These are phyloP conservation scores for Flaveria robusta DNA, from an alignment of 129 eudicot genomes.

Conservation along the genomic window DNA sequence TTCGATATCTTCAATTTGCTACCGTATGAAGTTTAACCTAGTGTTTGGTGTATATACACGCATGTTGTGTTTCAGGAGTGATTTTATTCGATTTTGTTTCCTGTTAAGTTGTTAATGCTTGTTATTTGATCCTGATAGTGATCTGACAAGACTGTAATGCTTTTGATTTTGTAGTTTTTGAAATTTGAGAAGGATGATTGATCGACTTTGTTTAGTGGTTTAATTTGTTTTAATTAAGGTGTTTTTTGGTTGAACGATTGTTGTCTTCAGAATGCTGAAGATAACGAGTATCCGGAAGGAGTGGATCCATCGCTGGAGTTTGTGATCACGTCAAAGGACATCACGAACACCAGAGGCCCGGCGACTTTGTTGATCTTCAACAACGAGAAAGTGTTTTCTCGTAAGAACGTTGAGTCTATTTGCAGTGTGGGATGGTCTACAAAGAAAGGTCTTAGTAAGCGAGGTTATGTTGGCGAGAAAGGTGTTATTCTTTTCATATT, in stretches of 20 bases:
- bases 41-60: not conserved
- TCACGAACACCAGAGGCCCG: constrained; percentile 60
- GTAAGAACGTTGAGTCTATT: constrained; percentile 46
- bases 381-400: constrained; percentile 55
- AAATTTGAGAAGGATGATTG: too few species aligned
- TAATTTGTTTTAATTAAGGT: not conserved
- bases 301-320: constrained; percentile 56
- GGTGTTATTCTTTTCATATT: constrained; percentile 25
- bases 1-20: not conserved
- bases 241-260: not conserved
- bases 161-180: too few species aligned
- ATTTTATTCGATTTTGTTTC: not conserved
- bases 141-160: not conserved
- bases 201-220: too few species aligned
- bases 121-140: not conserved
- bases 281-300: constrained; percentile 59
- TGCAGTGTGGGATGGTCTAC: constrained; percentile 61
- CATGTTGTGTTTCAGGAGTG: too few species aligned
- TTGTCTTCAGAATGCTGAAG: constrained; percentile 60
- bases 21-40: not conserved
- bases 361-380: constrained; percentile 58
- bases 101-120: not conserved
- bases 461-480: constrained; percentile 61
- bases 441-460: constrained; percentile 48
- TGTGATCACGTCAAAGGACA: constrained; percentile 56